phyloP scores from a whole-genome alignment of 2,329 filamentous ascomycete genomes.

The Lizonia empirigonia region DNA sequence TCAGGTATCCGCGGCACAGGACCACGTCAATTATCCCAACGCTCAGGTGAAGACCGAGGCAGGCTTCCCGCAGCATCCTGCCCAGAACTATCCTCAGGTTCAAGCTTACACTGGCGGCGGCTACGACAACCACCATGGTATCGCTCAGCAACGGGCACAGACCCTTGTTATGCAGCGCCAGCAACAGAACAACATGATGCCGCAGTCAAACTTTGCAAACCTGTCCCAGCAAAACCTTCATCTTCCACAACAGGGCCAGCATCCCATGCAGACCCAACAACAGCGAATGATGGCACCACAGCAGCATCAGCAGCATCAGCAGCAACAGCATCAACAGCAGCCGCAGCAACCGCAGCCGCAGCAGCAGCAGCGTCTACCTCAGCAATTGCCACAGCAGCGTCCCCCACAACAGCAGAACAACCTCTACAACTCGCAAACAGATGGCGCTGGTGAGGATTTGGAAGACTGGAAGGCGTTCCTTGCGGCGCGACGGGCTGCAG shows the following conservation, averaged over 20 bases:
- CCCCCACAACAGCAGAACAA: conserved; percentile 35
- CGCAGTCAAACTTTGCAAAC: conserved; percentile 31
- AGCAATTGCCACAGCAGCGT: conserved; percentile 48
- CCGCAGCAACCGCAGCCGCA: conserved; percentile 39
- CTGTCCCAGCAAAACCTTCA: conserved; percentile 23
- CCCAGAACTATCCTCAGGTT: conserved; percentile 35
- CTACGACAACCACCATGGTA: conserved; percentile 49
- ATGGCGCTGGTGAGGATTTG: conserved; percentile 71
- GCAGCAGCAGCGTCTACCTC: conserved; percentile 31
- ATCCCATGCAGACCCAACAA: conserved; percentile 38
- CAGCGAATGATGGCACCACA: conserved; percentile 37
- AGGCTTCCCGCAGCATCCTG: conserved; percentile 38
- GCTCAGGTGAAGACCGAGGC: conserved; percentile 60
- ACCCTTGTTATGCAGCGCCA: conserved; percentile 52
- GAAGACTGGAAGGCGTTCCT: conserved; percentile 65
- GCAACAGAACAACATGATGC: conserved; percentile 35
- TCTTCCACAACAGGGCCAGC: conserved; percentile 30
- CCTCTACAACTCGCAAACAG: conserved; percentile 67
- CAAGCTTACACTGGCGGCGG: conserved; percentile 45
- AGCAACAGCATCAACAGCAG: conserved; percentile 36
- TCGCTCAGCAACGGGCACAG: conserved; percentile 61
- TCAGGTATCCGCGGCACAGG: conserved; percentile 36
- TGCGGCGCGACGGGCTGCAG: conserved; percentile 58
- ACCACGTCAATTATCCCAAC: conserved; percentile 40
- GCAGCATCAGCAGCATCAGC: conserved; percentile 31